phyloP scores from a whole-genome alignment of 2,329 filamentous ascomycete species.

The Diaporthe citrichinensis region DNA sequence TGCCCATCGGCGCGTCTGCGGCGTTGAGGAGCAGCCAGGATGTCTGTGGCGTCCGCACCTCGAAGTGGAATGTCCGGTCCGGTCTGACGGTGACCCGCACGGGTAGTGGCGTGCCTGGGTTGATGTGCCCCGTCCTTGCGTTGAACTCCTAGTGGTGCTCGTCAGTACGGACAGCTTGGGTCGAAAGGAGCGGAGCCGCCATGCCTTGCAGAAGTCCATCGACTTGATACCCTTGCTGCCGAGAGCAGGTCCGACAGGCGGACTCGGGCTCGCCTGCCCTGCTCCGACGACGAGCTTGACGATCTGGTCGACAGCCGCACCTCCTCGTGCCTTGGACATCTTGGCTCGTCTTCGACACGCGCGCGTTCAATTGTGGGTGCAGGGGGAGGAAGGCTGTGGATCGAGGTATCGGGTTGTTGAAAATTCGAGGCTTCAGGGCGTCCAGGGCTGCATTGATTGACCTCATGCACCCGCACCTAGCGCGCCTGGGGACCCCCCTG shows the following conservation, averaged over 20 bases:
- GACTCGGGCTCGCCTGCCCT: constrained; percentile 93
- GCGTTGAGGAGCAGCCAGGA: constrained; percentile 90
- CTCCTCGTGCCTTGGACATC: constrained; percentile 68
- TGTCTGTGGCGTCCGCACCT: constrained; percentile 93
- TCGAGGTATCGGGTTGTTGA: constrained; percentile 23
- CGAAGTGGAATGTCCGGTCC: constrained; percentile 93
- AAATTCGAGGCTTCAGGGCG: constrained; percentile 29
- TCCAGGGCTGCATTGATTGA: constrained; percentile 37
- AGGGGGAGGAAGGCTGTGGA: constrained; percentile 15
- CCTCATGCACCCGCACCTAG: constrained; percentile 32
- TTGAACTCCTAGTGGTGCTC: constrained; percentile 85
- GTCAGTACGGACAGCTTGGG: constrained; percentile 39
- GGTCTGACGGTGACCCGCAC: constrained; percentile 92
- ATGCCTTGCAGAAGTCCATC: constrained; percentile 99
- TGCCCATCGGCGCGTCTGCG: constrained; percentile 78
- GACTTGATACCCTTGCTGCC: constrained; percentile 98
- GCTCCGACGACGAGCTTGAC: constrained; percentile 99
- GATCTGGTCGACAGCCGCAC: constrained; percentile 74
- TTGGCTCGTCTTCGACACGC: constrained; percentile 39
- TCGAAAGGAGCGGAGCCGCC: constrained; percentile 44
- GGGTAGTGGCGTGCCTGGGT: constrained; percentile 86
- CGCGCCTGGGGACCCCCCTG: constrained; percentile 25
- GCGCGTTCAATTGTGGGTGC: constrained; percentile 4
- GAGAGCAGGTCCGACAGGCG: constrained; percentile 94
- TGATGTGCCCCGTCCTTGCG: constrained; percentile 89